These are phyloP conservation scores for Suaeda aralocaspica DNA, from an alignment of 148 eudicot species.

Conservation along the genomic window DNA sequence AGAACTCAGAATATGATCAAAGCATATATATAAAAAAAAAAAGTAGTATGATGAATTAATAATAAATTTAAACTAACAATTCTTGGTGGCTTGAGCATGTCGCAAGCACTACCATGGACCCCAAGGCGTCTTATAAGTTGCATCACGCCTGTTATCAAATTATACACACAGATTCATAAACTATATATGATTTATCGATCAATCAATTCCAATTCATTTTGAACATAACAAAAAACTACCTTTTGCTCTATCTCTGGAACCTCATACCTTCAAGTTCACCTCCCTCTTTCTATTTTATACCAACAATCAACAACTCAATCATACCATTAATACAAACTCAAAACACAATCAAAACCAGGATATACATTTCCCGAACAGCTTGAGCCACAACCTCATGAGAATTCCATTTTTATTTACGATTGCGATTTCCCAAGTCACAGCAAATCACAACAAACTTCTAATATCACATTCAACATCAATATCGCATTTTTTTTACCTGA, in stretches of 20 bases:
- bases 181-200: too few relatives aligned
- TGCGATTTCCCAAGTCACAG: too few relatives aligned
- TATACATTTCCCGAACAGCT: conserved; percentile 89
- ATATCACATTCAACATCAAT: too few relatives aligned
- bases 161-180: not conserved
- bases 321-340: not conserved
- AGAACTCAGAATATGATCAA: conserved; percentile 10
- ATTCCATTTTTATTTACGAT: conserved; percentile 58
- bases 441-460: too few relatives aligned
- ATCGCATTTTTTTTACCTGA: too few relatives aligned
- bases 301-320: not conserved
- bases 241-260: conserved; percentile 99
- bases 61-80: conserved; percentile 69
- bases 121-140: conserved; percentile 93
- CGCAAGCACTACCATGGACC: conserved; percentile 97
- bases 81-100: conserved; percentile 93
- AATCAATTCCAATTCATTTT: too few relatives aligned
- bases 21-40: not conserved
- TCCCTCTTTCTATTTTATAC: conserved; percentile 67
- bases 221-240: conserved; percentile 38
- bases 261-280: conserved; percentile 97
- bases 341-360: not conserved
- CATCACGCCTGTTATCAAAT: conserved; percentile 71
- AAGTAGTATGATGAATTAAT: too few relatives aligned
- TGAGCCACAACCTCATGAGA: conserved; percentile 97